Percentiles rank a stretch among this genome's conserved stretches.
Evolutionary conservation across 2,329 filamentous ascomycete species (phyloP).

Genomic region (Fusarium multiceps): DNA sequence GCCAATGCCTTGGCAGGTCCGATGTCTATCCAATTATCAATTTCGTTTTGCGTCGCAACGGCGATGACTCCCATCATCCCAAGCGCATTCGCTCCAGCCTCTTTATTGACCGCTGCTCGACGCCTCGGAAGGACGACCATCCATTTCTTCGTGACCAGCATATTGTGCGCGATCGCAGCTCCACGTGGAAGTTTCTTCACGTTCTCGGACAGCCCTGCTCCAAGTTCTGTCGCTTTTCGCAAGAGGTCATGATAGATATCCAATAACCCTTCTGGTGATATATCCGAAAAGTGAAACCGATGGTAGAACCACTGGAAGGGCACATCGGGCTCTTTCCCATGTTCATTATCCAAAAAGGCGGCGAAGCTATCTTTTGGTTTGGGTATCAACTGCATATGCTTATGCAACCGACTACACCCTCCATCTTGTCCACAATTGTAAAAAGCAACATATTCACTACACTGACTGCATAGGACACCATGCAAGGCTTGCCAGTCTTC

Average conservation of each 20-base stretch:
- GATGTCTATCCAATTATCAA: neutral
- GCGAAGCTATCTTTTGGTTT: neutral
- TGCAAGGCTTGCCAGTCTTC: neutral
- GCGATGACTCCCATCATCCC: slow-evolving; percentile 4
- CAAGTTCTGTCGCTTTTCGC: neutral
- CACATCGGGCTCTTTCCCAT: accelerated
- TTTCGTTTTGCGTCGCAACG: neutral
- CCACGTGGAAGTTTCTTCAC: accelerated
- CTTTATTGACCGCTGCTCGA: neutral
- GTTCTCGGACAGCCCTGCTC: neutral
- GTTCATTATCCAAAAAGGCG: neutral
- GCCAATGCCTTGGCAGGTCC: neutral
- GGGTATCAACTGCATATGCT: slow-evolving; percentile 6
- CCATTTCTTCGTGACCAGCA: neutral
- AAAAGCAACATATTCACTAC: neutral
- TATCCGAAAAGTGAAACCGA: neutral
- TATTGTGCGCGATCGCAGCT: neutral
- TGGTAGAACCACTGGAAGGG: neutral
- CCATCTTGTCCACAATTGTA: slow-evolving; percentile 8
- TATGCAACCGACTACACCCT: slow-evolving; percentile 6
- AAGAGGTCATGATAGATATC: too few species aligned
- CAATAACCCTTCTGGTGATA: too few species aligned
- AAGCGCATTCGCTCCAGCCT: neutral
- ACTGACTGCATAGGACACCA: neutral
- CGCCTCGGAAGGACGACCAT: neutral